A percentile compares a stretch with the other conserved stretches of the same genome.
Conservation (phyloP, 495 filamentous ascomycete species). For the Lophiostoma macrostomum region DNA sequence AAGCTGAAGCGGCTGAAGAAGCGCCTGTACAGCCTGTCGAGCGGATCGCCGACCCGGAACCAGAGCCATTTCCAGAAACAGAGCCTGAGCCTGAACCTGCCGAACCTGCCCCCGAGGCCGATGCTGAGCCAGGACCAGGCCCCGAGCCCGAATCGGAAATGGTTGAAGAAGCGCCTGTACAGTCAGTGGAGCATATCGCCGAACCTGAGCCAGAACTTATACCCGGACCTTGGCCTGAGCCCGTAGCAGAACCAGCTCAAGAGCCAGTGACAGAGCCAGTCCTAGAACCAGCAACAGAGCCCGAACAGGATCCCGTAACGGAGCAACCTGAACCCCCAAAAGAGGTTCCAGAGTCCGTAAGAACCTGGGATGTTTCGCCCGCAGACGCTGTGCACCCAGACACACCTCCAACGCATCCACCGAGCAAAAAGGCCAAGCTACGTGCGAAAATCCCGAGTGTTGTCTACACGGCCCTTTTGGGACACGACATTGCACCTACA, state of each 20-base stretch:
- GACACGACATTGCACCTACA: neutral
- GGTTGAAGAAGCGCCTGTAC: neutral
- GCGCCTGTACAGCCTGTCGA: neutral
- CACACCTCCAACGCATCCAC: neutral
- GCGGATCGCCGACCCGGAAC: neutral
- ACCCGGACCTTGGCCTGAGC: neutral
- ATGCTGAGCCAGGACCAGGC: slow-evolving; percentile 6
- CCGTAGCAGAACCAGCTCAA: neutral
- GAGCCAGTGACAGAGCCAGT: too few relatives aligned
- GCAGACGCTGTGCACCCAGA: neutral
- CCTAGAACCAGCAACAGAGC: too few relatives aligned
- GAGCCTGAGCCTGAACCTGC: slow-evolving; percentile 10
- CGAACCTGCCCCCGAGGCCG: slow-evolving; percentile 11
- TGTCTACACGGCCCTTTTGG: slow-evolving; percentile 2
- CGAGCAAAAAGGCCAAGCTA: neutral
- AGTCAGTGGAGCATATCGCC: neutral
- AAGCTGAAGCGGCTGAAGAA: too few relatives aligned
- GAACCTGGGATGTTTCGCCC: neutral
- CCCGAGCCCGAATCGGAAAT: too few relatives aligned
- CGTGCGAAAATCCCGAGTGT: slow-evolving; percentile 1
- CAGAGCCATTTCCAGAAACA: neutral
- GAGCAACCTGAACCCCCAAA: neutral
- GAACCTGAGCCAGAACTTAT: neutral
- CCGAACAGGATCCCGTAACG: too few relatives aligned
- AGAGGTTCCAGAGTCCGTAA: neutral